Base-by-base conservation (phyloP, 2,329 filamentous ascomycete genomes). In the Xylariales sp. region DNA sequence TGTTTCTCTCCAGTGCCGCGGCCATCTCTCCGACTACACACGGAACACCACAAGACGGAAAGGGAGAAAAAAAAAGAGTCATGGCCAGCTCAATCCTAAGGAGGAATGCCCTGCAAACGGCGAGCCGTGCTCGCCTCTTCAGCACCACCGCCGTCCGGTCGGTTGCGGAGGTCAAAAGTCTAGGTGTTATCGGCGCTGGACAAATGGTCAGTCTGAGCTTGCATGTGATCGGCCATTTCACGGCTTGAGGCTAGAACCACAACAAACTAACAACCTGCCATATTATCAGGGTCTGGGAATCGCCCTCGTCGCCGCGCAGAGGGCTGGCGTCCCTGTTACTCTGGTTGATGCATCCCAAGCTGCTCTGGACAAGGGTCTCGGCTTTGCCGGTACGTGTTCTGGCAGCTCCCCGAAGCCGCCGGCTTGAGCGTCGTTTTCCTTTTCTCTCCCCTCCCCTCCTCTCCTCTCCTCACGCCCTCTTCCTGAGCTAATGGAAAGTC, bases 141-240 rank as follows among this genome's bases (percentile, higher is more conserved):
- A 90, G 85, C 68, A 81, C 81, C 23, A 80, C 76, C 27, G 63
- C 79, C 30, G 66, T 71, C 31, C 71, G 74, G 29, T 57, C 69
- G 52, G 79, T 78, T 43, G 79, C 82, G 40, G 80, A 90, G 56
- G 83, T 98, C 45, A 94, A 90, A 69, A 84, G 78, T 49, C 69
- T 98, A 29, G 93, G 91, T 56, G 91, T 98, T 34, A 75, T 98
- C 56, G 93, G 93, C 49, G 90, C 91, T 37, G 93, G 93, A 19
- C 93, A 97, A 62, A 96, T 97, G 90, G 90, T 95, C 65, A 56
- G 73, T 39, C 30, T 18, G 24, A 29, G 24, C 52, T 53, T 41
- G 48, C 63, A 69, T 64, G 63, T 62, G 58, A 66, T 48, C n/a
- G n/a, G n/a, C n/a, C n/a, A n/a, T n/a, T n/a, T n/a, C n/a, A n/a